A percentile compares a stretch with the other conserved stretches of the same genome.
Evolutionary conservation across 495 filamentous ascomycete species (phyloP).

Genomic region (Xylaria nigripes): DNA sequence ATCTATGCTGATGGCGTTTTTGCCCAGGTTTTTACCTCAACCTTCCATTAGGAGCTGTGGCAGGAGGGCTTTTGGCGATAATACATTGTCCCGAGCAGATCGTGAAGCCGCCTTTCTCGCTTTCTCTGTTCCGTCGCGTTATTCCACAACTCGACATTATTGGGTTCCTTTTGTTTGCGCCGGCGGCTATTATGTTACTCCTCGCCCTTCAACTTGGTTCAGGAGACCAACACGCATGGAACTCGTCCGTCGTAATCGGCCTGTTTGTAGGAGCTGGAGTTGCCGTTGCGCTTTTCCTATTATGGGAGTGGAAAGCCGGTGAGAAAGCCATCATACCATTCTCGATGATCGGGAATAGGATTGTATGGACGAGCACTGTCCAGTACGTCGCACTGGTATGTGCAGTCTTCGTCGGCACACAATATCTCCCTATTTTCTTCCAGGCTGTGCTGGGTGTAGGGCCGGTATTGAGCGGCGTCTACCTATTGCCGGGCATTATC

Average conservation of each 20-base stretch:
- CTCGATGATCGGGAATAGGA: constrained; percentile 22
- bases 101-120: constrained; percentile 15
- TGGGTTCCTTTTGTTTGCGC: constrained; percentile 42
- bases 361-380: constrained; percentile 26
- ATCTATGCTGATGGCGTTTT: not conserved
- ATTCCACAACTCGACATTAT: constrained; percentile 39
- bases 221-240: constrained; percentile 38
- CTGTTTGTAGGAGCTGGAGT: constrained; percentile 40
- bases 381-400: constrained; percentile 19
- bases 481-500: constrained; percentile 46
- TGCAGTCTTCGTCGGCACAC: constrained; percentile 22
- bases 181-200: constrained; percentile 40
- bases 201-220: constrained; percentile 50
- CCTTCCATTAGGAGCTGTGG: constrained; percentile 49
- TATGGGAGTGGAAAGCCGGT: constrained; percentile 41
- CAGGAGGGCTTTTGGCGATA: constrained; percentile 33
- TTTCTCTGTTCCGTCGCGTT: constrained; percentile 14
- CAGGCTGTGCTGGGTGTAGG: constrained; percentile 50
- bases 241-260: constrained; percentile 30
- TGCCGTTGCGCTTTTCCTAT: constrained; percentile 33
- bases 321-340: constrained; percentile 38
- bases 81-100: constrained; percentile 38
- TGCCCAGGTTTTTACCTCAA: constrained; percentile 53
- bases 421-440: constrained; percentile 59
- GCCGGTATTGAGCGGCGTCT: constrained; percentile 44